Percentiles rank a stretch among this genome's conserved stretches.
Evolutionary conservation across 805 yeast species (phyloP).

Genomic region (Nadsonia fulvescens): DNA sequence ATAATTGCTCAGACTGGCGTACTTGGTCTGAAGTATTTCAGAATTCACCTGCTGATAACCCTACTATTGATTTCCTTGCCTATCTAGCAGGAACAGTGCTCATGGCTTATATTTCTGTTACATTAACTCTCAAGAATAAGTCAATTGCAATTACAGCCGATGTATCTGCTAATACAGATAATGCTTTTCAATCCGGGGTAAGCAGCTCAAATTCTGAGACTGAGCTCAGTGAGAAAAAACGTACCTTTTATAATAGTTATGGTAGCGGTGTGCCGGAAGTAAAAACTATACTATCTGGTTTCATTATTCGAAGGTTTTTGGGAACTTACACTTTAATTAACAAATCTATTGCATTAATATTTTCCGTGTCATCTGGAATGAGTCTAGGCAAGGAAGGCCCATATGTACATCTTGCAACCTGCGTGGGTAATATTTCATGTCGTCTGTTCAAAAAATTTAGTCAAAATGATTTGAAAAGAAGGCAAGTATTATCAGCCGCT

Average conservation of each 20-base stretch:
- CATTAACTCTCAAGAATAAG: slow-evolving; percentile 29
- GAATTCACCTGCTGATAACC: slow-evolving; percentile 1
- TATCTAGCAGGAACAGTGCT: slow-evolving; percentile 22
- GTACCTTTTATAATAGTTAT: slow-evolving; percentile 30
- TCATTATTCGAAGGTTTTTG: slow-evolving; percentile 32
- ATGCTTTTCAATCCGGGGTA: slow-evolving; percentile 1
- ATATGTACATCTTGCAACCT: slow-evolving; percentile 39
- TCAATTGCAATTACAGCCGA: too few species aligned
- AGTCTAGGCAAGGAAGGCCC: slow-evolving; percentile 47
- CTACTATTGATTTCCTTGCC: slow-evolving; percentile 19
- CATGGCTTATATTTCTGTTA: slow-evolving; percentile 28
- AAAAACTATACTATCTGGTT: slow-evolving; percentile 40
- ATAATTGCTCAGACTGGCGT: slow-evolving; percentile 25
- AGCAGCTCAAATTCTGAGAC: too few species aligned
- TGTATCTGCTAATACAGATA: slow-evolving; percentile 11
- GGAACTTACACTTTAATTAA: slow-evolving; percentile 33
- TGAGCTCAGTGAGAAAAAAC: too few species aligned
- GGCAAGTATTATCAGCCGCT: slow-evolving; percentile 37
- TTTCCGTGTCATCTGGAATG: slow-evolving; percentile 41
- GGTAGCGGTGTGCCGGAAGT: slow-evolving; percentile 51
- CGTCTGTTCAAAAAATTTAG: slow-evolving; percentile 28
- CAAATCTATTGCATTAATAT: slow-evolving; percentile 29
- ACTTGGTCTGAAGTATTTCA: slow-evolving; percentile 23
- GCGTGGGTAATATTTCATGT: slow-evolving; percentile 37
- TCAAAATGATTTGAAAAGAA: slow-evolving; percentile 29